phyloP scores from a whole-genome alignment of 2,329 filamentous ascomycete species.

The Bisporella sp. region DNA sequence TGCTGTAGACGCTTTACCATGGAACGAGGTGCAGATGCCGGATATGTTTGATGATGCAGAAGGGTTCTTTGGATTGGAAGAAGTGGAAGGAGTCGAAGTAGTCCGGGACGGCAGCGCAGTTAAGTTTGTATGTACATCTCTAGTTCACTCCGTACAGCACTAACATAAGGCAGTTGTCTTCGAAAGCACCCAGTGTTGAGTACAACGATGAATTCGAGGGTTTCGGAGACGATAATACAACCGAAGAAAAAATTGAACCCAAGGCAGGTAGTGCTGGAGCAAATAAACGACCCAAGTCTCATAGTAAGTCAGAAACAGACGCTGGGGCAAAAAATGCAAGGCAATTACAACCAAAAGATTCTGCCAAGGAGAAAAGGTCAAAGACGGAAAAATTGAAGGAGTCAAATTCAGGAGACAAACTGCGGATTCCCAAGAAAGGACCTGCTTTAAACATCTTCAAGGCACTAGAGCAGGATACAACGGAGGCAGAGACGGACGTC shows the following conservation, averaged over 20 bases:
- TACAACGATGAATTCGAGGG: constrained; percentile 51
- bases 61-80: constrained; percentile 86
- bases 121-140: constrained; percentile 41
- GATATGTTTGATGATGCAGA: constrained; percentile 83
- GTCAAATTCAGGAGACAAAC: constrained; percentile 21
- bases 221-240: constrained; percentile 25
- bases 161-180: constrained; percentile 10
- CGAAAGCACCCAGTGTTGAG: constrained; percentile 18
- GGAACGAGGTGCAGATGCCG: constrained; percentile 58
- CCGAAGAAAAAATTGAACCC: constrained; percentile 12
- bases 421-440: constrained; percentile 24
- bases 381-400: constrained; percentile 17
- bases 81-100: constrained; percentile 88
- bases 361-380: constrained; percentile 21
- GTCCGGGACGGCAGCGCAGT: constrained; percentile 55
- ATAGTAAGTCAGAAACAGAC: no score
- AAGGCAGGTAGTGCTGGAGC: no score
- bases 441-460: constrained; percentile 22
- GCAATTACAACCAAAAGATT: constrained; percentile 15
- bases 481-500: constrained; percentile 60
- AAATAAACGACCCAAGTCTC: no score
- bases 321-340: constrained; percentile 10
- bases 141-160: no score
- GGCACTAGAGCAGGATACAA: constrained; percentile 44
- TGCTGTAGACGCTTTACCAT: constrained; percentile 43